Evolutionary conservation across 2,329 filamentous ascomycete species (phyloP), one percentile per base, ranked within the genome.

Genomic region (Fonsecaea multimorphosa): DNA sequence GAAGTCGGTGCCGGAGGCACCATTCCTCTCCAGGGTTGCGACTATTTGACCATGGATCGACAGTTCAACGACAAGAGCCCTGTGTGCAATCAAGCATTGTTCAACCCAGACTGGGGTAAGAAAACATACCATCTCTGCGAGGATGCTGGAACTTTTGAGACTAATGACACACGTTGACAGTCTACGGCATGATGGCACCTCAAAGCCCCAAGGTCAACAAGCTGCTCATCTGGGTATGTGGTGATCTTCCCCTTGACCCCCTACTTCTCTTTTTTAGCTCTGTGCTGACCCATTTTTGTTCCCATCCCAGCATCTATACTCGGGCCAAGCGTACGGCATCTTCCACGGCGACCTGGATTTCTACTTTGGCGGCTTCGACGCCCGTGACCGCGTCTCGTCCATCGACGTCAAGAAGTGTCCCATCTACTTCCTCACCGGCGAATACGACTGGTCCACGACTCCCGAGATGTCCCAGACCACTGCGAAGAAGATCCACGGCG

Each of bases 341-440:
- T 83, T 84, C 75, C 82, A 83, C 70, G 82, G 82, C 27, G 81
- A 83, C 65, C 73, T 83, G 16, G 80, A 83, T 71, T 83, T 84
- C 72, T 83, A 82, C 75, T 83, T 83, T 59, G 80, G 80, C 58
- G 81, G 81, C 54, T 84, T 78, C 74, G 82, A 84, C 69, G 82
- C 80, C 9, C 78, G 82, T 29, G 73, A 76, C 12, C 78, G 81
- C 61, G 76, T 83, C 38, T 72, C 74, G 0, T 73, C 73, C 7
- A 84, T 84, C 71, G 78, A 84, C 67, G 81, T 79, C 2, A 79
- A 81, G 67, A 78, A 76, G 63, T 84, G 82, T 63, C 82, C 82
- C 2, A 80, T 84, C 1, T 84, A 79, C 72, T 83, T 84, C 79
- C 74, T 84, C 34, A 84, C 81, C 0, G 82, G 82, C 58, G 52